Evolutionary conservation across 2,329 filamentous ascomycete genomes (phyloP), one percentile per base, ranked within the genome.

Genomic region (Eutypa lata): DNA sequence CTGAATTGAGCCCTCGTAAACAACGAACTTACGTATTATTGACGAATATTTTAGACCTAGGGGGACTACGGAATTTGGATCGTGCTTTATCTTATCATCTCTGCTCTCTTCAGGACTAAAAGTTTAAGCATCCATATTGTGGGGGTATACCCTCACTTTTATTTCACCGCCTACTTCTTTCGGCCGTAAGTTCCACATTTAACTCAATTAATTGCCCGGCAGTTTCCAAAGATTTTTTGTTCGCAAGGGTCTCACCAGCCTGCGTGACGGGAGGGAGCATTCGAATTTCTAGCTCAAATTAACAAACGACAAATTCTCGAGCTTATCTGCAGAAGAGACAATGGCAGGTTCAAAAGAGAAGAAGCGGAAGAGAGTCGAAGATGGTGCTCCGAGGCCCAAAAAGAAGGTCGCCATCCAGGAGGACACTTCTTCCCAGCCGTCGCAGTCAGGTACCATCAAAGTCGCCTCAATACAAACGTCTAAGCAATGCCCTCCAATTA

Each of bases 341-440:
- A 78, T 77, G 75, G 68, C 68, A 31, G 68, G 72, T 47, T 53
- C 64, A 38, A 72, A 66, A 54, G 68, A 63, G 53, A 79, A 78
- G 64, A 84, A 85, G 68, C 74, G 81, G 53, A 84, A 84, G 70
- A 73, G 78, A 55, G 70, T 71, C 18, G 71, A 71, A 37, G 74
- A 76, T 11, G 63, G 68, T 38, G 62, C 66, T 2, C 65, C 68
- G 2, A 75, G 74, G 52, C 68, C 73, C 22, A 77, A 78, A 57
- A 84, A 77, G 67, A 83, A 82, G 68, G 75, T 79, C n/a, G 71
- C 73, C 46, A 69, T 80, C 40, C 71, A 78, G 59, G 6, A 38
- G 6, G 61, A 61, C 53, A 51, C 57, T 35, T 51, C 66, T 43
- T 49, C 64, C 38, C 65, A 45, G 13, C 35, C 13, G n/a, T 57